Evolutionary conservation across 768 basidiomycete species (phyloP).

Genomic region (Mycena metata): DNA sequence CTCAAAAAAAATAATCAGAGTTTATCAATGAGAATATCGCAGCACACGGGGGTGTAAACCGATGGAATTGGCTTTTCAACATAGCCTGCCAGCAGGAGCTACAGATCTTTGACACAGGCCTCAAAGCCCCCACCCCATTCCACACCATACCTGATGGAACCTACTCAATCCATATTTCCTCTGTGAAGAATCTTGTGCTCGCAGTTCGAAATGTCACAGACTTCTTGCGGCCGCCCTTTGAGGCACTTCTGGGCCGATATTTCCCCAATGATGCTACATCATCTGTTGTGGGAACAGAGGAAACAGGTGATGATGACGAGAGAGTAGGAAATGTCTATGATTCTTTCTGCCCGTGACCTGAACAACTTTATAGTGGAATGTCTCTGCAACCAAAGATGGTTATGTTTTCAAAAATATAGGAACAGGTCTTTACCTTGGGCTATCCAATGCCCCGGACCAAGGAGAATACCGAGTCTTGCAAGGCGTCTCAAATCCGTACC

Average conservation of each 20-base stretch:
- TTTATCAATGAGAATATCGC: constrained; percentile 15
- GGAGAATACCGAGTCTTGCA: background rate
- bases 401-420: constrained; percentile 1
- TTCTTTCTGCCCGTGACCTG: background rate
- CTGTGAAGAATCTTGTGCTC: background rate
- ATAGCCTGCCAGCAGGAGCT: background rate
- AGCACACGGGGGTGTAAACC: background rate
- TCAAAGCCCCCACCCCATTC: background rate
- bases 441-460: background rate
- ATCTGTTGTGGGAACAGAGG: background rate
- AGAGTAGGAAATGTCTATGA: background rate
- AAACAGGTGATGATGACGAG: background rate
- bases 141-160: background rate
- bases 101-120: background rate
- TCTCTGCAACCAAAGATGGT: background rate
- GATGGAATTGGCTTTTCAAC: background rate
- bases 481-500: background rate
- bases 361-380: background rate
- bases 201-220: too few species aligned
- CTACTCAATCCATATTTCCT: background rate
- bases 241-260: too few species aligned
- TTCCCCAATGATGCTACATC: background rate
- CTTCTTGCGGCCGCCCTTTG: background rate
- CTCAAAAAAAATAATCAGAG: background rate
- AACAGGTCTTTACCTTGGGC: constrained; percentile 1